Base-by-base conservation (phyloP, 2,329 filamentous ascomycete species). In the Colletotrichum camelliae region DNA sequence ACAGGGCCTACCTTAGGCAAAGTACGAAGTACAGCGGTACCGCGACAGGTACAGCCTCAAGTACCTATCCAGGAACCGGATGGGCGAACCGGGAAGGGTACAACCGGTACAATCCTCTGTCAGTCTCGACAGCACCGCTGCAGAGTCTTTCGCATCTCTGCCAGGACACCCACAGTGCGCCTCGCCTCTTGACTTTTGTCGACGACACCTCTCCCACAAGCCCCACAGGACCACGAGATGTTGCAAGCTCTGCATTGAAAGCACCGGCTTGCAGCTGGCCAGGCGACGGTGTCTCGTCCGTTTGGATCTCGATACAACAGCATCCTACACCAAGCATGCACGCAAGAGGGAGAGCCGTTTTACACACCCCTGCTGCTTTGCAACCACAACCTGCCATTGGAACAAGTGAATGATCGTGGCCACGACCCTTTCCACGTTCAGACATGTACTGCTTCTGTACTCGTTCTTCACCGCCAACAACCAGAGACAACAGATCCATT, bases 301-400 rank as follows among this genome's bases (percentile, higher is more conserved):
- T 75, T 75, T 71, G 61, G 61, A 76, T 76, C 71, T 75, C 72
- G 65, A 76, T 74, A 74, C 74, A 62, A 68, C 72, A 66, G 31
- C 35, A n/a, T 72, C 68, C 70, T 27, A 68, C 64, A 73, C 48
- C 29, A 62, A 65, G 52, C n/a, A 76, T 67, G 73, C 62, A 48
- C 39, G 39, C 43, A 35, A 60, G 70, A 72, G 35, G 31, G 62
- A 61, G 21, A 68, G 70, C 43, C 58, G 57, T 69, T 74, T 48
- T 57, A 21, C n/a, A 39, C 58, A 73, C 52, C 73, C 73, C 70
- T 75, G 73, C 64, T 65, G 21, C 18, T 67, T 58, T 52, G 67
- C 61, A 52, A 74, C 67, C 52, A 12, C 66, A 71, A 71, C 67
- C 39, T 66, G 29, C 35, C 61, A 65, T 61, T 71, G 72, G 67